These are phyloP conservation scores for Capsicum pubescens DNA, from an alignment of 257 asterid species.

Conservation along the genomic window DNA sequence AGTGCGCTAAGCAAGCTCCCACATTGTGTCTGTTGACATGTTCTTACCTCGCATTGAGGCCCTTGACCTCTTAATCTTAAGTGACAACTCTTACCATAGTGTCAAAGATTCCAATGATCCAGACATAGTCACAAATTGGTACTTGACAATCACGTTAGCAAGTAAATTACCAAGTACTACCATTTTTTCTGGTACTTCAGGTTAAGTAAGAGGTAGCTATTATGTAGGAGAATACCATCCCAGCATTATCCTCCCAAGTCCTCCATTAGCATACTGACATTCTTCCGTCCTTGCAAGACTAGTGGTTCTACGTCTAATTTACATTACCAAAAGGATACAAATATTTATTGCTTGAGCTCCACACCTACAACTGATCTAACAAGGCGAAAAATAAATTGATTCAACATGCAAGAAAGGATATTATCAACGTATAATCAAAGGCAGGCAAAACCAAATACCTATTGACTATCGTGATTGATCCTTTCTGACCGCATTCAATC, in stretches of 20 bases:
- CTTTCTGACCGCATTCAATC: not conserved
- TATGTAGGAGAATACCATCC: not conserved
- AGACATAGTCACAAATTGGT: not conserved
- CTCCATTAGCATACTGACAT: not conserved
- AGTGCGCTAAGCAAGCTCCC: not conserved
- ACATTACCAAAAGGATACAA: not conserved
- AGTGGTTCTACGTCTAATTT: not conserved
- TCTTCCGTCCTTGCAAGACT: not conserved
- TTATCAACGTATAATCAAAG: not conserved
- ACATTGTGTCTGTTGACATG: not conserved
- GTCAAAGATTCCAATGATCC: not conserved
- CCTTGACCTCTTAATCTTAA: not conserved
- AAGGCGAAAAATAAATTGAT: not conserved
- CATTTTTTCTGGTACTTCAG: constrained; percentile 4
- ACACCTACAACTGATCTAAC: not conserved
- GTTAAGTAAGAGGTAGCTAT: not conserved
- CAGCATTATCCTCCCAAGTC: not conserved
- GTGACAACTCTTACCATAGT: constrained; percentile 9
- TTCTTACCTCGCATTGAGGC: not conserved
- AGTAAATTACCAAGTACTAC: not conserved
- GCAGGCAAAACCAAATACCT: not conserved
- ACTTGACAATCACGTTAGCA: not conserved
- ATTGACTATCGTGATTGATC: not conserved
- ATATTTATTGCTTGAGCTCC: not conserved
- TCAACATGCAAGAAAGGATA: not conserved